phyloP scores from a whole-genome alignment of 306 rosid genomes.

The Chamaecrista fasciculata region DNA sequence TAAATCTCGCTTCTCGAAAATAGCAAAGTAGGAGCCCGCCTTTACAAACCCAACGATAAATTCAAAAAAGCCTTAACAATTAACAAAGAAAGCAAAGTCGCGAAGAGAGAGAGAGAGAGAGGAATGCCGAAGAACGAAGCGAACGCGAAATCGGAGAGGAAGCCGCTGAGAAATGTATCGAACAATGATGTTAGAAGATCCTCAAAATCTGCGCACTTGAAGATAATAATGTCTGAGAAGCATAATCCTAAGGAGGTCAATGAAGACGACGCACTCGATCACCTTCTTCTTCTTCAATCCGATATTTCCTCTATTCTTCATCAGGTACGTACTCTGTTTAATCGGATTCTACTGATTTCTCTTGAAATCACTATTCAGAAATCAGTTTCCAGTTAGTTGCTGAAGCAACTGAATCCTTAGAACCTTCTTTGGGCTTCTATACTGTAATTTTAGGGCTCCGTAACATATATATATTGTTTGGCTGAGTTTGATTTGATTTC shows the following conservation, averaged over 20 bases:
- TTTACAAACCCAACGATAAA: neutral
- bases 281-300: constrained; percentile 57
- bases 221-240: constrained; percentile 24
- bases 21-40: constrained; percentile 13
- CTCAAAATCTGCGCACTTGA: constrained; percentile 19
- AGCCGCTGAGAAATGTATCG: constrained; percentile 41
- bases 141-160: constrained; percentile 39
- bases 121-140: constrained; percentile 36
- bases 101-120: constrained; percentile 7
- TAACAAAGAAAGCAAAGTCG: neutral
- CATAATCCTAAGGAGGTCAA: constrained; percentile 18
- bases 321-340: constrained; percentile 42
- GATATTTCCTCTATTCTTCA: constrained; percentile 55
- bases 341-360: neutral
- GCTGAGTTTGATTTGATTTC: neutral
- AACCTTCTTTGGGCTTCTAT: neutral
- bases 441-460: neutral
- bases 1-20: neutral
- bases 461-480: neutral
- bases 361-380: neutral
- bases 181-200: constrained; percentile 34
- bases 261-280: constrained; percentile 27
- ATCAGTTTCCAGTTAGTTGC: neutral
- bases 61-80: neutral
- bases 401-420: neutral